A percentile compares a stretch with the other conserved stretches of the same genome.
Conservation (phyloP, 345 rosid species). For the Laguncularia racemosa region DNA sequence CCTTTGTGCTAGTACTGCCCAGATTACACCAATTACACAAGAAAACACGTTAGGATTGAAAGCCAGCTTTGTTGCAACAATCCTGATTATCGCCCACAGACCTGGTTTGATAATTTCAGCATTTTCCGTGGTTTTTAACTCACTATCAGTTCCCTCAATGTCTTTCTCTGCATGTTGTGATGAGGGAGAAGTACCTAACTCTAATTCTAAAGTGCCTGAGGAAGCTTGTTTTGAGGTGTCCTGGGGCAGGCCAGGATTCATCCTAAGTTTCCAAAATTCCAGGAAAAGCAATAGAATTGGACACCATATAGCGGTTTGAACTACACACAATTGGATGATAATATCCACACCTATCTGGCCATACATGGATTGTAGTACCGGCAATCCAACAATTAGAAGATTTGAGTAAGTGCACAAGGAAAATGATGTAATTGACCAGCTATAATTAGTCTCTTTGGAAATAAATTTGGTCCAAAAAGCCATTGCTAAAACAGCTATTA, state of each 20-base stretch:
- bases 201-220: too few species aligned
- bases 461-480: constrained; percentile 59
- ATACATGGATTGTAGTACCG: constrained; percentile 65
- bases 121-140: too few species aligned
- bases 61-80: constrained; percentile 29
- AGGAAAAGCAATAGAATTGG: constrained; percentile 59
- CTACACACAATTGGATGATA: constrained; percentile 57
- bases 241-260: background rate
- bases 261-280: constrained; percentile 41
- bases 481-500: constrained; percentile 40
- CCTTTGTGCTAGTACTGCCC: constrained; percentile 36
- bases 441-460: constrained; percentile 47
- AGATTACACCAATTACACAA: constrained; percentile 27
- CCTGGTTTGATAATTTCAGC: constrained; percentile 11
- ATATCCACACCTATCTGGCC: constrained; percentile 65
- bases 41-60: constrained; percentile 35
- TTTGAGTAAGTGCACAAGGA: constrained; percentile 64
- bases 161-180: constrained; percentile 13
- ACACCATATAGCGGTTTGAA: constrained; percentile 72
- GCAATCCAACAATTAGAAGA: constrained; percentile 68
- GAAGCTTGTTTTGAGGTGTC: background rate
- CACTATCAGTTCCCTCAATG: constrained; percentile 17
- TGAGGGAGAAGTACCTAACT: too few species aligned
- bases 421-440: constrained; percentile 81
- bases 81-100: constrained; percentile 43